Evolutionary conservation across 345 rosid species (phyloP).

Genomic region (Eucalyptus curtisii): DNA sequence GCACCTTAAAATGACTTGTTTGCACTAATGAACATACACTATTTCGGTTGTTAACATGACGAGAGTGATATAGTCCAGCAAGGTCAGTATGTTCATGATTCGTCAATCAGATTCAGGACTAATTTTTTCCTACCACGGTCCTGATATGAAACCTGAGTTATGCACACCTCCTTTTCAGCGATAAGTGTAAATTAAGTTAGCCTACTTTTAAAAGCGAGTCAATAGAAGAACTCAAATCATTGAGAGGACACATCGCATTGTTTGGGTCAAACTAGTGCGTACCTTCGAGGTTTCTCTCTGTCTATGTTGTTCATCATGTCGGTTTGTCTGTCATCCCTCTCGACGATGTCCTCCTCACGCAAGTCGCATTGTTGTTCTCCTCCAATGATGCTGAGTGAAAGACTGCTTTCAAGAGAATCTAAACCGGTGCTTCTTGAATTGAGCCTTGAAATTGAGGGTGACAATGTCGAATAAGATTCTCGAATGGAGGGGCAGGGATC

Average conservation of each 20-base stretch:
- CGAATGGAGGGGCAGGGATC: not conserved
- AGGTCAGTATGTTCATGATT: not conserved
- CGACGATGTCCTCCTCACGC: not conserved
- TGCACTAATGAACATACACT: not conserved
- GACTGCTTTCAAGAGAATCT: not conserved
- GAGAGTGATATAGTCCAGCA: not conserved
- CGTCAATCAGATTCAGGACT: not conserved
- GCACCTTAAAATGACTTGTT: not conserved
- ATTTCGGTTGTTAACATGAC: not conserved
- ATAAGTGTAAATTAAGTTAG: not conserved
- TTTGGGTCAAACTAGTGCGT: not conserved
- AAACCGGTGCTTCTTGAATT: not conserved
- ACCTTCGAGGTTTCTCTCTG: not conserved
- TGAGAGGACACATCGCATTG: not conserved
- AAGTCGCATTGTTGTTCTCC: not conserved
- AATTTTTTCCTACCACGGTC: not conserved
- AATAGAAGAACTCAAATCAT: not conserved
- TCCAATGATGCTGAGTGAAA: not conserved
- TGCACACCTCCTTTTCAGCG: not conserved
- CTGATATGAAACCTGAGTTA: not conserved
- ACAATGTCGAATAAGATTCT: not conserved
- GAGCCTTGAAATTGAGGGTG: not conserved
- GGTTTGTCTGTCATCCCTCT: not conserved
- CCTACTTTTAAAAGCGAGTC: not conserved
- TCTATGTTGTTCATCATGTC: not conserved